A percentile compares a stretch with the other conserved stretches of the same genome.
Conservation (phyloP, 768 basidiomycete species). For the Lactarius hengduanensis region DNA sequence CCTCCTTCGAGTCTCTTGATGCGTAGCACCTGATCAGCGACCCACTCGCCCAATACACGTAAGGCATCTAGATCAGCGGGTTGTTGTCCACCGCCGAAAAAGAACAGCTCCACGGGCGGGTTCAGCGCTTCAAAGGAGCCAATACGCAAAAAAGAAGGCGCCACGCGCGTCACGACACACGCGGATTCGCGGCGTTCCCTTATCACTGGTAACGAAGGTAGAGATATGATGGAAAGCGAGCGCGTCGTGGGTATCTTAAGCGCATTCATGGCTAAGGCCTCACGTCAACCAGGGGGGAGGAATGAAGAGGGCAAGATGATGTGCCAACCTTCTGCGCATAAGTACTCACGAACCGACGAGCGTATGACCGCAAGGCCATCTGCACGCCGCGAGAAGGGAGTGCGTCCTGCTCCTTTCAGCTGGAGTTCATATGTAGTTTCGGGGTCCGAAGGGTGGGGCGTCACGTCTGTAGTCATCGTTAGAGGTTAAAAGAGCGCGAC, state of each 20-base stretch:
- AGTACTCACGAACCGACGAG: conserved; percentile 90
- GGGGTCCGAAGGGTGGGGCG: conserved; percentile 61
- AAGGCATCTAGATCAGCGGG: conserved; percentile 72
- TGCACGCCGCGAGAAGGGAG: conserved; percentile 88
- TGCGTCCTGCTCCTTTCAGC: conserved; percentile 91
- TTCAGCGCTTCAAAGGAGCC: conserved; percentile 88
- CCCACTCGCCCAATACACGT: conserved; percentile 74
- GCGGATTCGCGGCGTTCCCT: conserved; percentile 75
- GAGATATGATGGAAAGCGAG: conserved; percentile 73
- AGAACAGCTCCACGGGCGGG: conserved; percentile 59
- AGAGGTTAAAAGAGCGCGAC: not conserved
- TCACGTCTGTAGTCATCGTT: conserved; percentile 55
- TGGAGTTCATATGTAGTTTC: conserved; percentile 76
- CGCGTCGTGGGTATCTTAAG: conserved; percentile 87
- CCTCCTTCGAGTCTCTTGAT: conserved; percentile 37
- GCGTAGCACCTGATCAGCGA: conserved; percentile 57
- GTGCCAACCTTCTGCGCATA: conserved; percentile 80
- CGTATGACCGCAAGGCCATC: conserved; percentile 96
- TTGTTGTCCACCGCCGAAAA: conserved; percentile 79
- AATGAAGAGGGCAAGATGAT: not conserved
- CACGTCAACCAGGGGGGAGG: not conserved
- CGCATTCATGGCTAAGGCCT: conserved; percentile 60
- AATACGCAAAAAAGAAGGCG: conserved; percentile 89
- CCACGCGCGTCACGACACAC: conserved; percentile 74
- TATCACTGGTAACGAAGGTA: conserved; percentile 68